Evolutionary conservation across 345 rosid genomes (phyloP).

Genomic region (Passiflora organensis): DNA sequence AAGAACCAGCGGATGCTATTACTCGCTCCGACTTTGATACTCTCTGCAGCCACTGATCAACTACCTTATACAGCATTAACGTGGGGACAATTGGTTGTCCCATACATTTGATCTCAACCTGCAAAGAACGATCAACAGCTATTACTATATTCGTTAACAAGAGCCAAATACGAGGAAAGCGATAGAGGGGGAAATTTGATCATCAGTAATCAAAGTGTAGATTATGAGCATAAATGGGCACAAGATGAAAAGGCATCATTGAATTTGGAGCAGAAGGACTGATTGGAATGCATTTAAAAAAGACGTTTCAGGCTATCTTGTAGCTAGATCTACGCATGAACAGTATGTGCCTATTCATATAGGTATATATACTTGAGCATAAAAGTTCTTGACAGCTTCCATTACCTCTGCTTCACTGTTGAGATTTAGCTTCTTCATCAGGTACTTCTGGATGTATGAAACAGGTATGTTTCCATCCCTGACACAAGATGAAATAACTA

Average conservation of each 20-base stretch:
- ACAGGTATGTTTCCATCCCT: conserved; percentile 21
- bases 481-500: conserved; percentile 16
- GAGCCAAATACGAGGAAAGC: neutral
- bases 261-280: no score
- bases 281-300: neutral
- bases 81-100: conserved; percentile 24
- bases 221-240: no score
- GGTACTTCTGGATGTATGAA: conserved; percentile 31
- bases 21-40: conserved; percentile 13
- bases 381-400: neutral
- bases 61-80: conserved; percentile 17
- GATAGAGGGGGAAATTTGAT: no score
- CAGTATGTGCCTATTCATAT: no score
- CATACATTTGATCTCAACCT: conserved; percentile 33
- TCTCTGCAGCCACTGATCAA: conserved; percentile 24
- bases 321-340: neutral
- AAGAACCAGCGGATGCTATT: conserved; percentile 18
- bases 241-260: no score
- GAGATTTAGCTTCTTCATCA: conserved; percentile 28
- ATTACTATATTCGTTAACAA: neutral
- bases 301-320: neutral
- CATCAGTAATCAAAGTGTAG: no score
- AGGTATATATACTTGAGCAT: neutral
- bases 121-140: neutral
- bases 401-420: conserved; percentile 26